Base-by-base conservation (phyloP, 2,329 filamentous ascomycete species). In the Chaetomium globosum region DNA sequence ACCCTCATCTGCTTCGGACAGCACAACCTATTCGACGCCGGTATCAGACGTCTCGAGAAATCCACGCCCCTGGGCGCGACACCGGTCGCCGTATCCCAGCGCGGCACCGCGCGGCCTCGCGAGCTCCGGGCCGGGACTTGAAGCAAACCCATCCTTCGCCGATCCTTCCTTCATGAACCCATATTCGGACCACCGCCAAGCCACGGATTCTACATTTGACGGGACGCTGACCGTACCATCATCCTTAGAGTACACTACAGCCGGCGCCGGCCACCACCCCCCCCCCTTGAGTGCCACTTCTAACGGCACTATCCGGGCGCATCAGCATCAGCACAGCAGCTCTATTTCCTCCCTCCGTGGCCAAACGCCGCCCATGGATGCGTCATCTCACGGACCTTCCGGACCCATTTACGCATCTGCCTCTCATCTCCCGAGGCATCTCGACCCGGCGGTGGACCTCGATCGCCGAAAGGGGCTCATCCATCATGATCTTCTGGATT, bases 401-500 rank as follows among this genome's bases (percentile, higher is more conserved):
- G 82, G 83, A 75, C 78, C 79, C 75, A 71, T 85, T 77, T 78
- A 83, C 74, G 80, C 79, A 71, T 72, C 80, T 69, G 74, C 80
- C 63, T 73, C 78, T 67, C 73, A 80, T 66, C 71, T 80, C 65
- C 74, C 78, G 60, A 73, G 74, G 65, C 71, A 75, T 59, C 70
- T 78, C 66, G 75, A 75, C 71, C 69, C 78, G 66, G 69, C 77
- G 68, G 72, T 75, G 59, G 74, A 78, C 70, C 70, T 77, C 71
- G 72, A 75, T 65, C 78, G 78, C 67, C 78, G 80, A 71, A 80
- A 81, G 72, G 75, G 76, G 70, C 73, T 77, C 70, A 74, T 77
- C 54, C 62, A 67, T 10, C 65, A 62, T 12, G 62, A 65, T 21
- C 28, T 69, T 26, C 54, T 67, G n/a, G 64, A 60, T 13, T 46